Evolutionary conservation across 2,329 filamentous ascomycete genomes (phyloP).

Genomic region (Scedosporium dehoogii): DNA sequence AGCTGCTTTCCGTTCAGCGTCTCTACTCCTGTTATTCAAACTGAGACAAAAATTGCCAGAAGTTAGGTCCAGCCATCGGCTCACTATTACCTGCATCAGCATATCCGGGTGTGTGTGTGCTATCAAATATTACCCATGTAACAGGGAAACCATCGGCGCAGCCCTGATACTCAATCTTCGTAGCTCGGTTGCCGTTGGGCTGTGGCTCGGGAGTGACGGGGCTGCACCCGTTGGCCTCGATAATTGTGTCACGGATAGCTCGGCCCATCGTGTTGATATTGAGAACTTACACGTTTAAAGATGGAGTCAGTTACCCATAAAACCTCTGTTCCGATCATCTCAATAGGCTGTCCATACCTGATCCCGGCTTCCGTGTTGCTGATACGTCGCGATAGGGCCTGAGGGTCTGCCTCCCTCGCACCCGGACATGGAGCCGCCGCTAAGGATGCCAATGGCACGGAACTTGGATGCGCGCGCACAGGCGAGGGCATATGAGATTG

Average conservation of each 20-base stretch:
- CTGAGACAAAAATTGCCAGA: conserved; percentile 10
- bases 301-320: background rate
- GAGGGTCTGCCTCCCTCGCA: conserved; percentile 18
- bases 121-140: conserved; percentile 18
- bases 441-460: conserved; percentile 24
- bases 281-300: conserved; percentile 13
- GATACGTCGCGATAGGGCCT: conserved; percentile 25
- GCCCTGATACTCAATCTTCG: conserved; percentile 18
- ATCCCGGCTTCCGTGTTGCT: conserved; percentile 26
- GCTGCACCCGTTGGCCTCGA: conserved; percentile 23
- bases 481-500: conserved; percentile 29
- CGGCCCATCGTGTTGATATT: conserved; percentile 19
- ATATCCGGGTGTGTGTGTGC: conserved; percentile 8
- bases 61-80: conserved; percentile 4
- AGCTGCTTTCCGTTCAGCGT: too few relatives aligned
- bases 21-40: conserved; percentile 7
- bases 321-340: background rate
- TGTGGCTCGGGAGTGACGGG: conserved; percentile 15
- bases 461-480: conserved; percentile 25
- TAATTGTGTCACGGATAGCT: conserved; percentile 22
- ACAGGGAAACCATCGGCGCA: conserved; percentile 18
- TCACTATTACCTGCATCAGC: conserved; percentile 1
- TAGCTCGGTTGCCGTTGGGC: conserved; percentile 9
- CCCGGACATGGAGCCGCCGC: conserved; percentile 19
- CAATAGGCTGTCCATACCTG: conserved; percentile 8